These are phyloP conservation scores for Rhodotorula sp. DNA, from an alignment of 1,284 basidiomycete species.

Conservation along the genomic window DNA sequence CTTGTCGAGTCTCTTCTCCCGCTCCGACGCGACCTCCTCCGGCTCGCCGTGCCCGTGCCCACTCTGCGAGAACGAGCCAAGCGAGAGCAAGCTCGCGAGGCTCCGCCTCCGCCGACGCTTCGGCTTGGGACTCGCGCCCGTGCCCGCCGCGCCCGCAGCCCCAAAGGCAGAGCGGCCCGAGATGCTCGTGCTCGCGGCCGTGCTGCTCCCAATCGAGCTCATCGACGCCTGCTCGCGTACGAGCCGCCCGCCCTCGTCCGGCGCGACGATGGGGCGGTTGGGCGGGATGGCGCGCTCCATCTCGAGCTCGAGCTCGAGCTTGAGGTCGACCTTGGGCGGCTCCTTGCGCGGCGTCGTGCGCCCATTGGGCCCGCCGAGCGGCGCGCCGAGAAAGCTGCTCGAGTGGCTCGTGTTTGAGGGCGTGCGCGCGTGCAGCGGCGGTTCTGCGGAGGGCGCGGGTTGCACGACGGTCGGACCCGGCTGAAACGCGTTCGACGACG, in stretches of 20 bases:
- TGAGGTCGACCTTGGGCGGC: conserved; percentile 28
- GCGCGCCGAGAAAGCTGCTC: not conserved
- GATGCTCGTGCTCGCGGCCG: conserved; percentile 5
- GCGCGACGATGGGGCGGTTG: not conserved
- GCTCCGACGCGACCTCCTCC: not conserved
- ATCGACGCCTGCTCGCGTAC: not conserved
- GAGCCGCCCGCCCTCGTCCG: not conserved
- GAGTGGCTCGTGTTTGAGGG: not conserved
- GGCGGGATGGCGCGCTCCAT: conserved; percentile 21
- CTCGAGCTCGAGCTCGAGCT: conserved; percentile 27
- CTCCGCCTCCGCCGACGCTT: conserved; percentile 20
- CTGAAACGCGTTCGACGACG: not conserved
- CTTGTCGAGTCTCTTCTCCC: not conserved
- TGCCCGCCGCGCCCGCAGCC: not conserved
- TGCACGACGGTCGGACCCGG: not conserved
- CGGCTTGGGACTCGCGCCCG: conserved; percentile 11
- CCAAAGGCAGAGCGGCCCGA: not conserved
- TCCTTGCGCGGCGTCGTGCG: conserved; percentile 20
- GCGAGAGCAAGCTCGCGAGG: conserved; percentile 24
- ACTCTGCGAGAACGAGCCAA: conserved; percentile 9
- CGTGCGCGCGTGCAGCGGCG: not conserved
- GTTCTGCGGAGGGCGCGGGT: not conserved
- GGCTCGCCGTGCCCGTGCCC: not conserved
- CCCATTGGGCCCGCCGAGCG: not conserved
- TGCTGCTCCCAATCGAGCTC: conserved; percentile 1